These are phyloP conservation scores for Ormosia semicastrata DNA, from an alignment of 306 rosid genomes.

Conservation along the genomic window DNA sequence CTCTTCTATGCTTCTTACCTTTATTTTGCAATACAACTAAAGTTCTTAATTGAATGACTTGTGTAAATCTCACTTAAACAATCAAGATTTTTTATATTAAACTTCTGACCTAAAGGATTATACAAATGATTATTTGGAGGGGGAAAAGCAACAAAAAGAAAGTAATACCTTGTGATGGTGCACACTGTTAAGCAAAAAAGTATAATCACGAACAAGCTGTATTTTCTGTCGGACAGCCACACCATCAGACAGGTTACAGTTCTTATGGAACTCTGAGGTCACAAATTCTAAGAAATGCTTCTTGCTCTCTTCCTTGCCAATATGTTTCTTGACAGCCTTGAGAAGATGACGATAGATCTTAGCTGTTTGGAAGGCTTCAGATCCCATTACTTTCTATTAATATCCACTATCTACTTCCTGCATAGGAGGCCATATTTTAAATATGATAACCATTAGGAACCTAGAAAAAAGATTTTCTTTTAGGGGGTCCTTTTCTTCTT, in stretches of 20 bases:
- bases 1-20: neutral
- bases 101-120: neutral
- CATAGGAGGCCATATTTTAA: neutral
- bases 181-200: slow-evolving; percentile 70
- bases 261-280: slow-evolving; percentile 59
- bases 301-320: slow-evolving; percentile 62
- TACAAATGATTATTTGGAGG: neutral
- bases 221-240: slow-evolving; percentile 60
- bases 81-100: neutral
- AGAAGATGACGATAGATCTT: slow-evolving; percentile 76
- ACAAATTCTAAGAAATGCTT: slow-evolving; percentile 65
- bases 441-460: too few species aligned
- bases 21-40: neutral
- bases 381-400: slow-evolving; percentile 49
- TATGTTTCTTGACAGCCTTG: slow-evolving; percentile 67
- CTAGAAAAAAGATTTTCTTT: too few species aligned
- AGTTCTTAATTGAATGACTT: neutral
- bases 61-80: slow-evolving; percentile 5
- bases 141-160: slow-evolving; percentile 18
- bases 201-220: slow-evolving; percentile 74
- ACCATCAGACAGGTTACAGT: slow-evolving; percentile 36
- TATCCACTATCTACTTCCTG: slow-evolving; percentile 35
- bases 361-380: slow-evolving; percentile 55
- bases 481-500: too few species aligned
- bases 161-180: slow-evolving; percentile 76